phyloP scores from a whole-genome alignment of 108 stramenopile species.

The Parmales sp. region DNA sequence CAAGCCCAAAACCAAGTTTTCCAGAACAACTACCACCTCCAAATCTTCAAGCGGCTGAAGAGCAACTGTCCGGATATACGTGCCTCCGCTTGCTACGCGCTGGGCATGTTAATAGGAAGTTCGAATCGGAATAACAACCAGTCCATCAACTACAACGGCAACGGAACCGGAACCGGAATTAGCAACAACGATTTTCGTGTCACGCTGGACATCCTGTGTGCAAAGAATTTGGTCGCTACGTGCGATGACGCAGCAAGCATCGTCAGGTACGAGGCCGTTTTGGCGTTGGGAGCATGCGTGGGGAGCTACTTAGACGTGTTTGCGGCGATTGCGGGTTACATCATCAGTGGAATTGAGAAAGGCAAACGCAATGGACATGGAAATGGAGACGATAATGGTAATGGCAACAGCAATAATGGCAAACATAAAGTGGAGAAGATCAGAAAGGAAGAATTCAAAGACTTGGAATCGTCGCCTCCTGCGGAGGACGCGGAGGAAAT shows the following conservation, averaged over 20 bases:
- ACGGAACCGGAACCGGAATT: neutral
- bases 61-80: constrained; percentile 59
- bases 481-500: neutral
- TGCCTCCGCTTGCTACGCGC: constrained; percentile 74
- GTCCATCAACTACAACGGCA: too few species aligned
- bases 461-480: neutral
- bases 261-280: constrained; percentile 69
- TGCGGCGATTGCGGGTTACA: constrained; percentile 61
- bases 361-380: too few species aligned
- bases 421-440: neutral
- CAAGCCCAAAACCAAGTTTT: constrained; percentile 51
- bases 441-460: neutral
- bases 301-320: constrained; percentile 69
- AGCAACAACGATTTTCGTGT: neutral
- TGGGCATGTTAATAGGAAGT: constrained; percentile 53
- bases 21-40: constrained; percentile 47
- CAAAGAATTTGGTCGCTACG: constrained; percentile 4
- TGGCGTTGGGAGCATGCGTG: constrained; percentile 54
- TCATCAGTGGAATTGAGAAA: too few species aligned
- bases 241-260: constrained; percentile 58
- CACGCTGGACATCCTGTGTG: neutral
- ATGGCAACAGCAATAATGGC: neutral
- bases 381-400: too few species aligned
- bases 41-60: constrained; percentile 44
- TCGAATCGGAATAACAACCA: too few species aligned